Evolutionary conservation across 257 asterid species (phyloP).

Genomic region (Forsythia viridissima): DNA sequence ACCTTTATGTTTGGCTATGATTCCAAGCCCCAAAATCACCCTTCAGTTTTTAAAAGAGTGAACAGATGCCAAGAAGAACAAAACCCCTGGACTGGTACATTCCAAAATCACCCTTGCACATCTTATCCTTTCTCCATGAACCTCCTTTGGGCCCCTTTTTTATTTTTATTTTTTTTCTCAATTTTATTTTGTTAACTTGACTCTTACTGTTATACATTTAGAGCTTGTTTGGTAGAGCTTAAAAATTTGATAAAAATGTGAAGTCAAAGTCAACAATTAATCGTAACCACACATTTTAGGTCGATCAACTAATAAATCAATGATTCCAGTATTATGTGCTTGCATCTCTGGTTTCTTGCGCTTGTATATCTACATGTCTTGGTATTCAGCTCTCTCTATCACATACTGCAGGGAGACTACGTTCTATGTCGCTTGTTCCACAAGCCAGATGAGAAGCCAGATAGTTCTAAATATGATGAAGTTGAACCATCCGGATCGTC

Average conservation of each 20-base stretch:
- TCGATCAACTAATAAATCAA: neutral
- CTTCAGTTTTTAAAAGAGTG: no score
- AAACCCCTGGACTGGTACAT: no score
- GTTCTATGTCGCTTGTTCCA: slow-evolving; percentile 76
- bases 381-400: slow-evolving; percentile 13
- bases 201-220: neutral
- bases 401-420: slow-evolving; percentile 55
- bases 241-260: no score
- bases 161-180: neutral
- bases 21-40: neutral
- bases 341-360: slow-evolving; percentile 8
- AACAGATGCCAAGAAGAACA: neutral
- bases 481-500: slow-evolving; percentile 42
- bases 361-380: neutral
- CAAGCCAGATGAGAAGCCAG: slow-evolving; percentile 53
- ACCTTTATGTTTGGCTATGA: neutral
- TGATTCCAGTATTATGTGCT: neutral
- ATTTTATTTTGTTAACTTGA: neutral
- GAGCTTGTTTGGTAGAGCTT: no score
- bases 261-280: no score
- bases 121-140: neutral
- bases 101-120: neutral
- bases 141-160: no score
- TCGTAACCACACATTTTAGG: neutral
- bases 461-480: slow-evolving; percentile 42